Evolutionary conservation across 768 basidiomycete genomes (phyloP).

Genomic region (Amanita subjunquillea): DNA sequence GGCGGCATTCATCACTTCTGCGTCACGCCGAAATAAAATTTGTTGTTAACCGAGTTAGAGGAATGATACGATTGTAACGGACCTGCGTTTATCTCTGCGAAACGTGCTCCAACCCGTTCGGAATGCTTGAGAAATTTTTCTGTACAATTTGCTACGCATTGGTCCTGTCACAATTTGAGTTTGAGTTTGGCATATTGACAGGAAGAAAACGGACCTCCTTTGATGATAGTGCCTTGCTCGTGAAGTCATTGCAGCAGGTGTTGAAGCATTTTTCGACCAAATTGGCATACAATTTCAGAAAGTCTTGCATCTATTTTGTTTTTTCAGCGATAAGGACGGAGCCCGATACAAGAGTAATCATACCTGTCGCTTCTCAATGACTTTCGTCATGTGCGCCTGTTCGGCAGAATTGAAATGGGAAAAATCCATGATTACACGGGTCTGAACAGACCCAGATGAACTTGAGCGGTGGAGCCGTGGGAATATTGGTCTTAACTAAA

Average conservation of each 20-base stretch:
- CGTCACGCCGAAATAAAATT: background rate
- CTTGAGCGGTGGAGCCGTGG: background rate
- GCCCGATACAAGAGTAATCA: background rate
- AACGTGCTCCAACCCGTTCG: slow-evolving; percentile 84
- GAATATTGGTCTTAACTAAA: background rate
- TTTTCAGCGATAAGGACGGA: slow-evolving; percentile 4
- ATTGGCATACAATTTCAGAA: slow-evolving; percentile 88
- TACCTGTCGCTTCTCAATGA: slow-evolving; percentile 97
- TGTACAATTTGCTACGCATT: slow-evolving; percentile 86
- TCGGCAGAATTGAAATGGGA: slow-evolving; percentile 83
- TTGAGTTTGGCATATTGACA: background rate
- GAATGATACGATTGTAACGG: slow-evolving; percentile 17
- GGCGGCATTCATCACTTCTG: slow-evolving; percentile 31
- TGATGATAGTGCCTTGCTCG: slow-evolving; percentile 82
- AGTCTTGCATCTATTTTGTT: slow-evolving; percentile 85
- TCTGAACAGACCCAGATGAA: background rate
- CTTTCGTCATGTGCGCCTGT: slow-evolving; percentile 90
- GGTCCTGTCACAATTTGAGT: slow-evolving; percentile 41
- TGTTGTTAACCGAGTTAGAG: background rate
- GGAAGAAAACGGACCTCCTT: slow-evolving; percentile 63
- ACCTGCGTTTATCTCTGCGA: slow-evolving; percentile 91
- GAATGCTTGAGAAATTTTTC: slow-evolving; percentile 98
- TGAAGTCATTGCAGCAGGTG: slow-evolving; percentile 93
- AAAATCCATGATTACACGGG: slow-evolving; percentile 63
- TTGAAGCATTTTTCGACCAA: slow-evolving; percentile 96